A percentile compares a stretch with the other conserved stretches of the same genome.
Conservation (phyloP, 2,329 filamentous ascomycete species). For the Chalaropsis ovoidea region DNA sequence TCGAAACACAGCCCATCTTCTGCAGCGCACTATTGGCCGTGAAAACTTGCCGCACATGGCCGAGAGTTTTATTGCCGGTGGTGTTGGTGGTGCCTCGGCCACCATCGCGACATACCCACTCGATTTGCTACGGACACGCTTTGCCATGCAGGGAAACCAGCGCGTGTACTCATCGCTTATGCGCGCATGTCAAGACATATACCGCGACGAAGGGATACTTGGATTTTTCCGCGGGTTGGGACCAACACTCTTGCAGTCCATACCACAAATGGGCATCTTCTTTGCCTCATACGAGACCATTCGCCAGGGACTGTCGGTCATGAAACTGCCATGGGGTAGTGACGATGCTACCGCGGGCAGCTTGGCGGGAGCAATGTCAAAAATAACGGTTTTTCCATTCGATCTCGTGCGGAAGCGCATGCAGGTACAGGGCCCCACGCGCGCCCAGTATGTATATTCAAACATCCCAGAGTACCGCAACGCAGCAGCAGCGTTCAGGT, state of each 20-base stretch:
- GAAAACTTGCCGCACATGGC: constrained; percentile 50
- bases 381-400: constrained; percentile 84
- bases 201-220: constrained; percentile 57
- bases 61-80: constrained; percentile 76
- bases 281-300: constrained; percentile 81
- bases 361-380: constrained; percentile 67
- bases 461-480: constrained; percentile 78
- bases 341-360: constrained; percentile 78
- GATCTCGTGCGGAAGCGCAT: constrained; percentile 87
- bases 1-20: constrained; percentile 58
- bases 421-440: constrained; percentile 87
- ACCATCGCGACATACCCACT: constrained; percentile 84
- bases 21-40: constrained; percentile 44
- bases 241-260: constrained; percentile 74
- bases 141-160: constrained; percentile 81
- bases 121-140: constrained; percentile 84
- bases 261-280: constrained; percentile 95
- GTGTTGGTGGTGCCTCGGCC: constrained; percentile 68
- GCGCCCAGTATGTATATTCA: constrained; percentile 65
- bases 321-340: constrained; percentile 58
- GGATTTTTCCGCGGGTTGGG: constrained; percentile 85
- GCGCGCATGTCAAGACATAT: constrained; percentile 61
- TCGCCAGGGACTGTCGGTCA: constrained; percentile 46
- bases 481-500: constrained; percentile 53
- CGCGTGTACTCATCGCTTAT: constrained; percentile 67